These are phyloP conservation scores for Pyrenochaeta sp. DNA, from an alignment of 2,329 filamentous ascomycete genomes.

Conservation along the genomic window DNA sequence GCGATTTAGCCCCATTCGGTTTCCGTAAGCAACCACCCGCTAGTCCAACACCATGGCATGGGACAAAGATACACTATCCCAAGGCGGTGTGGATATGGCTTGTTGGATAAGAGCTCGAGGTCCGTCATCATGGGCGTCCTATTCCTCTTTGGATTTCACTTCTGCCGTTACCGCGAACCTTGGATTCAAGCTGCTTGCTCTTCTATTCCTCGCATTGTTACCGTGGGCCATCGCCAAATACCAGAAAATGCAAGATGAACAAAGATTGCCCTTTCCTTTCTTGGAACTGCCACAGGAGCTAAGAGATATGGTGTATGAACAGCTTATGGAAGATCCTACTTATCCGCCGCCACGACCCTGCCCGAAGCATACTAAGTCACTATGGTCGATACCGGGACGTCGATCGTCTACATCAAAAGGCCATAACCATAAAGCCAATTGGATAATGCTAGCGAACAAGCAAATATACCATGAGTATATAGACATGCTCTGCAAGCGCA, in stretches of 20 bases:
- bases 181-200: constrained; percentile 10
- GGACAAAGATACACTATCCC: not conserved
- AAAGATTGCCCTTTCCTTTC: constrained; percentile 35
- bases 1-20: not conserved
- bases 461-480: constrained; percentile 46
- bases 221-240: constrained; percentile 15
- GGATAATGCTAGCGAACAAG: constrained; percentile 41
- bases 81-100: not conserved
- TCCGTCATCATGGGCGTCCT: not conserved
- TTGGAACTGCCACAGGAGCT: constrained; percentile 41
- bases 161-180: not conserved
- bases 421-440: constrained; percentile 21
- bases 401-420: constrained; percentile 6
- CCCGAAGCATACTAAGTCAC: constrained; percentile 13
- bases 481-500: constrained; percentile 40
- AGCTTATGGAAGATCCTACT: constrained; percentile 39
- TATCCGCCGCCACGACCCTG: constrained; percentile 31
- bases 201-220: constrained; percentile 16
- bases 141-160: not conserved
- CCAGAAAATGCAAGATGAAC: constrained; percentile 28
- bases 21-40: constrained; percentile 4
- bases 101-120: not conserved
- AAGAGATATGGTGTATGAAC: constrained; percentile 42
- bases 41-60: too few species aligned
- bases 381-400: constrained; percentile 26